phyloP scores from a whole-genome alignment of 148 eudicot species.

The Chenopodium formosanum region DNA sequence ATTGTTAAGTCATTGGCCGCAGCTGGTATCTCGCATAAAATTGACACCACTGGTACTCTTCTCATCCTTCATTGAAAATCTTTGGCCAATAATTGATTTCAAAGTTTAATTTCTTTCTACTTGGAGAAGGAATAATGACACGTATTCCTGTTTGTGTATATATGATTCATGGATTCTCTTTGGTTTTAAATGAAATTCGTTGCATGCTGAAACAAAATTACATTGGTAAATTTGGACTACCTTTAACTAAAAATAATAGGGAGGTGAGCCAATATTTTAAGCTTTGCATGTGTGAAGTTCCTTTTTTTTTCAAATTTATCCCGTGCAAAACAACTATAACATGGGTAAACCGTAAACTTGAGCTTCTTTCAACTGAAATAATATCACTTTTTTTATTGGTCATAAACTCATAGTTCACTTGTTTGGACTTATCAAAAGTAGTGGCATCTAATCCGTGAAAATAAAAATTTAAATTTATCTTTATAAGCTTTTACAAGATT shows the following conservation, averaged over 20 bases:
- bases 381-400: too few relatives aligned
- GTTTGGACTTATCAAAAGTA: too few relatives aligned
- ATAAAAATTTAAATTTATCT: too few relatives aligned
- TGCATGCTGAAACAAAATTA: background rate
- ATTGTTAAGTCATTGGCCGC: constrained; percentile 65
- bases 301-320: too few relatives aligned
- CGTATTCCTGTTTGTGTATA: background rate
- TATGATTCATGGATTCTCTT: background rate
- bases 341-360: too few relatives aligned
- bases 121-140: background rate
- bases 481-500: too few relatives aligned
- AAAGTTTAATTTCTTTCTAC: background rate
- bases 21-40: constrained; percentile 76
- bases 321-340: background rate
- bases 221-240: background rate
- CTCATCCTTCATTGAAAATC: background rate
- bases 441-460: too few relatives aligned
- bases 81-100: background rate
- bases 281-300: background rate
- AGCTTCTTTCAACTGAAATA: too few relatives aligned
- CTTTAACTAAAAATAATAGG: background rate
- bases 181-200: background rate
- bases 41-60: constrained; percentile 75
- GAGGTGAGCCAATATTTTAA: background rate
- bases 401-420: too few relatives aligned